Evolutionary conservation across 2,329 filamentous ascomycete species (phyloP), one percentile per base, ranked within the genome.

Genomic region (Ceratocystis colombiana): DNA sequence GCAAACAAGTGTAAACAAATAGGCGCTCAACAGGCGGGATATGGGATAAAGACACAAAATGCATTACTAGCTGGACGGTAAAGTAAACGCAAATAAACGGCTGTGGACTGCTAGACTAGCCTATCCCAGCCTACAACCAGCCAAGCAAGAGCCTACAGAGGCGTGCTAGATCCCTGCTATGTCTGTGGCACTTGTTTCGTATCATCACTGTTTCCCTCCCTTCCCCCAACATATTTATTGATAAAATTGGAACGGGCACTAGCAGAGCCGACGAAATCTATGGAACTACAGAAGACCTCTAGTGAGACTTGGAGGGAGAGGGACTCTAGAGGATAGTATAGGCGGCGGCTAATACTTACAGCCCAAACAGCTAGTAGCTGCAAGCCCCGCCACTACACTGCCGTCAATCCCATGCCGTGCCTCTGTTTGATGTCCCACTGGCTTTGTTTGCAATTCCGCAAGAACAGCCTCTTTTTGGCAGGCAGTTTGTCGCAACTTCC

Each of bases 121-220:
- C 33, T 15, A 15, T 41, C 37, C 37, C 37, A 15, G 37, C 37
- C 37, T 12, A 41, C 37, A 41, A 4, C 37, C 12, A 41, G 37
- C 37, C 37, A 15, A 10, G 6, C 55, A 6, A 3, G 3, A 17
- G 55, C 55, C 12, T n/a, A n/a, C 25, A 57, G 3, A 15, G 6
- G n/a, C 46, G 6, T 37, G 25, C 7, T 17, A 41, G 37, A 41
- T 33, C 66, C 66, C 53, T 57, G 62, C 30, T 22, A 25, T 10
- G 48, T 67, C 66, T 67, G 66, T 63, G 55, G 62, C 66, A 67
- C 30, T 66, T 44, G 59, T 45, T 20, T 65, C 37, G 66, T 65
- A 45, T 68, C 66, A 68, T 62, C 41, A 61, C 22, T 64, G 50
- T 67, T 61, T 66, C 65, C 65, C 50, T 63, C 65, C 65, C 33